phyloP scores from a whole-genome alignment of 2,329 filamentous ascomycete species.

The Pseudogymnoascus sp. region DNA sequence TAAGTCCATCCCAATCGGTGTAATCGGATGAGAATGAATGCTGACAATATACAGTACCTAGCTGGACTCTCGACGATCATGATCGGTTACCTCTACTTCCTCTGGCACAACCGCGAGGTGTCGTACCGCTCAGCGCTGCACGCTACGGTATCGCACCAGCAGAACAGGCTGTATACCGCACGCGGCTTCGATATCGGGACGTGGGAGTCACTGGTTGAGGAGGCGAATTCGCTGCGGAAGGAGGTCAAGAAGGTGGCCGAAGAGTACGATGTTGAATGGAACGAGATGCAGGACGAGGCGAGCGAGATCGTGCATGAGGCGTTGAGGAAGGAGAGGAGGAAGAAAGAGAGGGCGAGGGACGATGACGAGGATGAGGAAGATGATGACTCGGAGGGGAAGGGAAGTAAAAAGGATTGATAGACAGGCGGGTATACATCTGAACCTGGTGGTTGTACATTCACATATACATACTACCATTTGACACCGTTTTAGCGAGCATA shows the following conservation, averaged over 20 bases:
- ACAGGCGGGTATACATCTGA: background rate
- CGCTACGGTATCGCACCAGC: conserved; percentile 71
- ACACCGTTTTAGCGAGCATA: background rate
- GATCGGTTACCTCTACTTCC: conserved; percentile 85
- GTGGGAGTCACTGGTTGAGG: conserved; percentile 73
- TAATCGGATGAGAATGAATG: background rate
- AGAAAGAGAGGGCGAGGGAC: conserved; percentile 28
- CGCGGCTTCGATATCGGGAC: conserved; percentile 65
- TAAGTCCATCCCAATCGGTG: conserved; percentile 19
- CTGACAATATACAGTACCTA: conserved; percentile 46
- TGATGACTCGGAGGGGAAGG: conserved; percentile 12
- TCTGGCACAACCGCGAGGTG: conserved; percentile 85
- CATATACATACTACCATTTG: background rate
- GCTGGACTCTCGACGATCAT: conserved; percentile 80
- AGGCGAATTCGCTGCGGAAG: conserved; percentile 65
- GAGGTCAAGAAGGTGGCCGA: conserved; percentile 75
- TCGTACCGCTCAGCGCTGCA: conserved; percentile 82
- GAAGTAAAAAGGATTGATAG: conserved; percentile 13
- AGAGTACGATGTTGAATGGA: conserved; percentile 87
- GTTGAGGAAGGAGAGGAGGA: conserved; percentile 42
- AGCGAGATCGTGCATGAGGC: conserved; percentile 54
- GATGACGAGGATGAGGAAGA: conserved; percentile 31
- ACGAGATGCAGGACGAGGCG: conserved; percentile 65
- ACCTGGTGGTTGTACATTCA: background rate
- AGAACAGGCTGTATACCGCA: conserved; percentile 65